Conservation (phyloP, 257 asterid species). For the Forsythia suspensa region DNA sequence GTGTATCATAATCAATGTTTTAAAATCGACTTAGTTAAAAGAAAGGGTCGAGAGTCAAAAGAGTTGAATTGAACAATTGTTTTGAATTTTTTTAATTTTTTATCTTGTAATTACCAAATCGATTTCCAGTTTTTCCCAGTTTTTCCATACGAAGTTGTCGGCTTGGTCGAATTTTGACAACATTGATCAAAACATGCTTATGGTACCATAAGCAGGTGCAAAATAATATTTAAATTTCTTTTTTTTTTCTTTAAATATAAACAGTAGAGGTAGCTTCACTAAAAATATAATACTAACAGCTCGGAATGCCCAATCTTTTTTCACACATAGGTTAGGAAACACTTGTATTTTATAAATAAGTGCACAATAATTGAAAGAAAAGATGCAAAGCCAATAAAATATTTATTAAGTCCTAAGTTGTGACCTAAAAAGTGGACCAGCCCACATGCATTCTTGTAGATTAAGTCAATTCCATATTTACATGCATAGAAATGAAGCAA, state of each 20-base stretch:
- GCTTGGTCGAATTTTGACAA: not conserved
- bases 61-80: too few species aligned
- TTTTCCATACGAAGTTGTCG: not conserved
- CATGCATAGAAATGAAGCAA: constrained; percentile 17
- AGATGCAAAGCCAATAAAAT: constrained; percentile 14
- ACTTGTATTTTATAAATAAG: constrained; percentile 10
- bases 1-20: too few species aligned
- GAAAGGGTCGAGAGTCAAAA: too few species aligned
- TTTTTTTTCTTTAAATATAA: too few species aligned
- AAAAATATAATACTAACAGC: not conserved
- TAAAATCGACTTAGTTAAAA: too few species aligned
- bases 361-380: constrained; percentile 27
- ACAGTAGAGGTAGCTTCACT: too few species aligned
- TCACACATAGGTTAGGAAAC: constrained; percentile 15
- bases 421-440: constrained; percentile 33
- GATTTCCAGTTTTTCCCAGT: not conserved
- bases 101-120: not conserved
- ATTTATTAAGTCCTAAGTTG: constrained; percentile 24
- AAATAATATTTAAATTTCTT: too few species aligned
- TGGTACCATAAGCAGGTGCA: not conserved
- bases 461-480: constrained; percentile 34
- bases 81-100: not conserved
- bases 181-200: not conserved
- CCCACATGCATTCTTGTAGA: constrained; percentile 37
- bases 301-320: constrained; percentile 14